phyloP scores from a whole-genome alignment of 306 rosid genomes.

The Hippophae rhamnoides region DNA sequence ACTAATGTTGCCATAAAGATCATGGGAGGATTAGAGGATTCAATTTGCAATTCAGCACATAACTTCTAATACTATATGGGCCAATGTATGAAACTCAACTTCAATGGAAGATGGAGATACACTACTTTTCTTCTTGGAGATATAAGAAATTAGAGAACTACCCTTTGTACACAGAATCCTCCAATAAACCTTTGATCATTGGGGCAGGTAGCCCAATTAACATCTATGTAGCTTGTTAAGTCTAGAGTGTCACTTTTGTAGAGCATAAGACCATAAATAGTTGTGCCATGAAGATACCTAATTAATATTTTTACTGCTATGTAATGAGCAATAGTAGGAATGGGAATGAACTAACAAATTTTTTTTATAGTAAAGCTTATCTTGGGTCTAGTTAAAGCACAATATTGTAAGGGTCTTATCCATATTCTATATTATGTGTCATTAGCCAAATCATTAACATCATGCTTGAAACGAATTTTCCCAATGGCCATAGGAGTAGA shows the following conservation, averaged over 20 bases:
- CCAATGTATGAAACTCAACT: background rate
- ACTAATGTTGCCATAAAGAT: background rate
- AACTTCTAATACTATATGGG: background rate
- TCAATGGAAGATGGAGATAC: background rate
- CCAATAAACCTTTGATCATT: background rate
- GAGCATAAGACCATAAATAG: background rate
- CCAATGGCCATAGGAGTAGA: too few relatives aligned
- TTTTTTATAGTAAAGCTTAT: background rate
- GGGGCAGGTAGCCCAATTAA: background rate
- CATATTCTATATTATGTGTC: too few relatives aligned
- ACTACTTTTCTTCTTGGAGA: background rate
- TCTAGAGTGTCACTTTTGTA: too few relatives aligned
- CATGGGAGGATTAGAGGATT: too few relatives aligned
- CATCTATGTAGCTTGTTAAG: background rate
- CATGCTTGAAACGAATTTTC: too few relatives aligned
- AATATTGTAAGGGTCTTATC: too few relatives aligned
- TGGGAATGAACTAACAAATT: background rate
- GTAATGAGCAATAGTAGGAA: background rate
- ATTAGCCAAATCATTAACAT: too few relatives aligned
- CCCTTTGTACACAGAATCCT: background rate
- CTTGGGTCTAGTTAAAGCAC: background rate
- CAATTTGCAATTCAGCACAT: background rate
- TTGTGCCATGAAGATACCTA: background rate
- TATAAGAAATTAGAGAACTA: background rate
- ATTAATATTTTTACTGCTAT: background rate